Percentiles rank a stretch among this genome's conserved stretches.
phyloP scores from a whole-genome alignment of 345 rosid genomes.

The Stellera chamaejasme region DNA sequence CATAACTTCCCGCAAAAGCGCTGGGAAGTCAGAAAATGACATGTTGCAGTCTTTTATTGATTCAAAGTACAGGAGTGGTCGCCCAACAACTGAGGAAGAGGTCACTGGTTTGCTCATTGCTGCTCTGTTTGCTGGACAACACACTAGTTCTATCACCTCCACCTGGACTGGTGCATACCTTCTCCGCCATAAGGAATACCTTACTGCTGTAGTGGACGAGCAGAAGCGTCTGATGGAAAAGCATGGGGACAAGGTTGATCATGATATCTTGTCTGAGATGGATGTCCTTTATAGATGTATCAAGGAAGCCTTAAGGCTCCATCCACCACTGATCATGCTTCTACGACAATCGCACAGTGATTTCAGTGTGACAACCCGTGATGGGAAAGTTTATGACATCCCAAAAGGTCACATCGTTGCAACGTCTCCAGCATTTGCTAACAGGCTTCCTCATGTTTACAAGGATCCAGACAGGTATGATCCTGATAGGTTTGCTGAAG shows the following conservation, averaged over 20 bases:
- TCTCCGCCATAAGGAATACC: slow-evolving; percentile 47
- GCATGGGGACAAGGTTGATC: slow-evolving; percentile 83
- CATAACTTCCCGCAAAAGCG: slow-evolving; percentile 62
- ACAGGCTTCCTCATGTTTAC: slow-evolving; percentile 73
- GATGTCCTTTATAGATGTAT: slow-evolving; percentile 84
- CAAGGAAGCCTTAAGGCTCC: slow-evolving; percentile 94
- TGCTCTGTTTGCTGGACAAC: slow-evolving; percentile 97
- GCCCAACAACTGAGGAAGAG: slow-evolving; percentile 79
- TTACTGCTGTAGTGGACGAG: slow-evolving; percentile 61
- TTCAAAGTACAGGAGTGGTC: slow-evolving; percentile 88
- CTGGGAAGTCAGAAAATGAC: slow-evolving; percentile 75
- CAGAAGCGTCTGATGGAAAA: slow-evolving; percentile 63
- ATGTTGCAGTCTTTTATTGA: slow-evolving; percentile 97
- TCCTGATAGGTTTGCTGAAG: slow-evolving; percentile 71
- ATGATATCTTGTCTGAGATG: slow-evolving; percentile 87
- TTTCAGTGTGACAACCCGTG: slow-evolving; percentile 66
- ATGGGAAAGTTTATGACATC: slow-evolving; percentile 77
- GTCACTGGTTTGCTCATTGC: slow-evolving; percentile 94
- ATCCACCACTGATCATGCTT: slow-evolving; percentile 92
- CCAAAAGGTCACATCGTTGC: slow-evolving; percentile 96
- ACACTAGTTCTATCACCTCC: slow-evolving; percentile 97
- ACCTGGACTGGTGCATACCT: slow-evolving; percentile 97
- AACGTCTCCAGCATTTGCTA: slow-evolving; percentile 94
- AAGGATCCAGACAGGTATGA: slow-evolving; percentile 80
- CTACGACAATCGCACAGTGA: slow-evolving; percentile 79